Evolutionary conservation across 1,139 yeast genomes (phyloP), one percentile per base, ranked within the genome.

Genomic region (Scheffersomyces insectosa): DNA sequence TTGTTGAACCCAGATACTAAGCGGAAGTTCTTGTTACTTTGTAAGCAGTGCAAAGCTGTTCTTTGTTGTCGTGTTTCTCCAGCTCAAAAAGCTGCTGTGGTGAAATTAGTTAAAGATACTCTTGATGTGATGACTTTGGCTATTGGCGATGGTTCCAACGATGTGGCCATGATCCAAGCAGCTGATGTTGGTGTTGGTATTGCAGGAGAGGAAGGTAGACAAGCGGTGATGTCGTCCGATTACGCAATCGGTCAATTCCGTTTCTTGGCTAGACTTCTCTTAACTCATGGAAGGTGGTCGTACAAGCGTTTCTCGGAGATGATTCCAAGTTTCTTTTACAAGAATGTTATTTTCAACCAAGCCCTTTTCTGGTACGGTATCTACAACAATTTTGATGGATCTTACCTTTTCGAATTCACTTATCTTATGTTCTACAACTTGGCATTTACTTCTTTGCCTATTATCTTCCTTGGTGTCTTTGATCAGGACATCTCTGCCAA

Each of bases 171-270:
- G 99, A 93, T 93, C 54, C 98, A 93, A 63, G 90, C 96, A 32
- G 99, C 99, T 1, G 95, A 93, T 67, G 95, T 93, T 29, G 99
- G 99, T 55, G 95, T 93, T 39, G 99, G 99, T 66, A 93, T 93
- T 56, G 96, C 97, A 38, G 99, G 99, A 63, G 96, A 89, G 68
- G 99, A 93, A 73, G 99, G 99, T 53, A 77, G 98, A 39, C 98
- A 91, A 64, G 99, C 99, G 11, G 98, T 85, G 9, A 93, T 93
- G 99, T 86, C 96, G 7, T 87, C 97, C 0, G 99, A 93, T 71
- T 93, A 90, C 67, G 98, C 97, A 2, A 73, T 93, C 63, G 99
- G 97, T 11, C 98, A 93, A 64, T 93, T 93, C 70, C 75, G 98
- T 59, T 93, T 79, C 60, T 65, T 93, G 60, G 79, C 89, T 0